Evolutionary conservation across 805 yeast species (phyloP), one percentile per base, ranked within the genome.

Genomic region (Peterozyma xylosa): DNA sequence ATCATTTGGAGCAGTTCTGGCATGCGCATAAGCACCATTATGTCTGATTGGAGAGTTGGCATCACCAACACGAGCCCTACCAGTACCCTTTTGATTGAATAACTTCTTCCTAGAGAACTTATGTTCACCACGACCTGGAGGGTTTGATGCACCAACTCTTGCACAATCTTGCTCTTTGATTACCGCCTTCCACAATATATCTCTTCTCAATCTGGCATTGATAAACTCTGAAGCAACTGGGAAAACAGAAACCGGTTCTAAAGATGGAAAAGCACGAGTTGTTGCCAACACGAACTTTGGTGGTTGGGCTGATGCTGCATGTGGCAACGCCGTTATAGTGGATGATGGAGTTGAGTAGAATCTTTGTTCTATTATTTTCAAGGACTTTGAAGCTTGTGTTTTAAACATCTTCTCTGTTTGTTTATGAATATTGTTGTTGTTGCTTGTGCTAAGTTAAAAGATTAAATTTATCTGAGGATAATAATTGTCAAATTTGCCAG

Each of bases 41-140:
- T 78, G 80, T 67, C 96, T 81, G 38, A 82, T 84, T 41, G 99
- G 99, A 18, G 96, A 87, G 57, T 90, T 91, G 47, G 86, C 89
- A 65, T 90, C 97, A 69, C 99, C 99, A 43, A 79, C 83, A 72
- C 99, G 82, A 43, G 99, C 99, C 49, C 76, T 74, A 66, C 99
- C 99, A 13, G 87, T 69, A 48, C 98, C 98, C 66, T 93, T 93
- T 66, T 93, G 99, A 30, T 88, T 86, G 34, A 78, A 71, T 52
- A 93, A 68, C 60, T 93, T 93, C 56, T 76, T 75, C 63, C 95
- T 76, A 18, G 95, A 84, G 62, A 77, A 90, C 47, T 90, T 89
- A 64, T 83, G 84, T 53, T 87, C 91, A 33, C 86, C 76, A 64
- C 96, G 82, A 46, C 93, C 87, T 33, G 87, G 83, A 30, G 93